These are phyloP conservation scores for Lipomyces orientalis DNA, from an alignment of 805 yeast species.

Conservation along the genomic window DNA sequence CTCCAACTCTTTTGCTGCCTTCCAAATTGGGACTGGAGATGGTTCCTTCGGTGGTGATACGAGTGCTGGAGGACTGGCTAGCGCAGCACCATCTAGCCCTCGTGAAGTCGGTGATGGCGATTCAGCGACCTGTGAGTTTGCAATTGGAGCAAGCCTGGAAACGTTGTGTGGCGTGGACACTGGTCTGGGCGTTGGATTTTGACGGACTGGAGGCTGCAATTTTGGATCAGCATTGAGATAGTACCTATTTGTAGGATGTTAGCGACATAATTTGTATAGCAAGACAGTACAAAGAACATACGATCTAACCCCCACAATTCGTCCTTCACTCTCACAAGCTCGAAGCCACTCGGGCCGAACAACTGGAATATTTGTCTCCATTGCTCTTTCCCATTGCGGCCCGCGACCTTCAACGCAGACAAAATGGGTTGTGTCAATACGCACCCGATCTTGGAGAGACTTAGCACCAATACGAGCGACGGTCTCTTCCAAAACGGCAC, in stretches of 20 bases:
- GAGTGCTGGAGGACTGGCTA: slow-evolving; percentile 4
- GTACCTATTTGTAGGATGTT: slow-evolving; percentile 2
- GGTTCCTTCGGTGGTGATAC: neutral
- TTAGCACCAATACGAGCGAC: slow-evolving; percentile 79
- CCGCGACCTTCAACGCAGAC: slow-evolving; percentile 74
- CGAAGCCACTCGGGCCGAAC: slow-evolving; percentile 96
- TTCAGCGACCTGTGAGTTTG: slow-evolving; percentile 2
- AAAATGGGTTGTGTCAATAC: slow-evolving; percentile 93
- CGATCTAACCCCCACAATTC: slow-evolving; percentile 91
- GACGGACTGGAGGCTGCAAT: slow-evolving; percentile 1
- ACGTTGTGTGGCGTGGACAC: neutral
- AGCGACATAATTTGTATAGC: neutral
- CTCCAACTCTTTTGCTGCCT: neutral
- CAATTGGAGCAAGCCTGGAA: neutral
- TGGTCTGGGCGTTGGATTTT: neutral
- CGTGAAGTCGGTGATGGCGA: neutral
- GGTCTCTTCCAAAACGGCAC: slow-evolving; percentile 64
- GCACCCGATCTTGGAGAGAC: slow-evolving; percentile 73
- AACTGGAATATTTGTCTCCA: slow-evolving; percentile 85
- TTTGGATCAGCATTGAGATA: neutral
- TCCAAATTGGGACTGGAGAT: slow-evolving; percentile 4
- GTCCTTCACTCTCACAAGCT: slow-evolving; percentile 86
- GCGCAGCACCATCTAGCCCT: neutral
- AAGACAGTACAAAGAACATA: slow-evolving; percentile 46
- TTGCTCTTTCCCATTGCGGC: slow-evolving; percentile 79